Evolutionary conservation across 164 flowering plant genomes (phyloP), one percentile per base, ranked within the genome.

Genomic region (Dillenia turbinata): DNA sequence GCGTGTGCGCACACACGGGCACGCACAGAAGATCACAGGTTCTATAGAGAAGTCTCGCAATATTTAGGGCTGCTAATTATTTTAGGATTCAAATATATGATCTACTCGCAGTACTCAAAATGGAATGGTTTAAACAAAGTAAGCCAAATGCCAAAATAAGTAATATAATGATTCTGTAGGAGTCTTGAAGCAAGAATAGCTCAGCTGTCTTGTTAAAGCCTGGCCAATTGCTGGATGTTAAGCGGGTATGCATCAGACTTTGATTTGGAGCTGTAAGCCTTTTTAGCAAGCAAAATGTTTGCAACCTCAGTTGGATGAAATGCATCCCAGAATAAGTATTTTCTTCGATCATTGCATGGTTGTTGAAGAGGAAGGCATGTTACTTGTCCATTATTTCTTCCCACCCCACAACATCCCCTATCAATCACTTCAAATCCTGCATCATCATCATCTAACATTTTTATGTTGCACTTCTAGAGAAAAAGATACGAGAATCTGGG

Each of bases 341-440:
- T 81, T 2, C 14, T 64, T 1, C 90, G 75, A 22, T 92, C 80
- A 0, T 47, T 52, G 44, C 98, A 93, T 0, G 97, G 87, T n/a
- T 47, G 67, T 66, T 88, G 89, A 9, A 90, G 77, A n/a, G 97
- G 98, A 57, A 93, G 89, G 68, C 97, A 90, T 5, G 97, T 88
- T 62, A 90, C 71, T 57, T 84, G 90, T 14, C 97, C 97, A 54
- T 90, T 93, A 86, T 93, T 93, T 58, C 75, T 83, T 50, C 96
- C 97, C 15, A 93, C 94, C 8, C 98, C 97, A 57, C 96, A 93
- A 51, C 98, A 90, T 24, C 90, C 98, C 64, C 76, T 80, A 78
- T 90, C 92, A 5, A 80, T 47, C 70, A 83, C 96, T 59, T 85
- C 79, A 59, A 92, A 90, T 3, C 98, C 98, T 92, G 79, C 44